These are phyloP conservation scores for Oryza glaberrima DNA, from an alignment of 176 grass and related monocot genomes.

Conservation along the genomic window DNA sequence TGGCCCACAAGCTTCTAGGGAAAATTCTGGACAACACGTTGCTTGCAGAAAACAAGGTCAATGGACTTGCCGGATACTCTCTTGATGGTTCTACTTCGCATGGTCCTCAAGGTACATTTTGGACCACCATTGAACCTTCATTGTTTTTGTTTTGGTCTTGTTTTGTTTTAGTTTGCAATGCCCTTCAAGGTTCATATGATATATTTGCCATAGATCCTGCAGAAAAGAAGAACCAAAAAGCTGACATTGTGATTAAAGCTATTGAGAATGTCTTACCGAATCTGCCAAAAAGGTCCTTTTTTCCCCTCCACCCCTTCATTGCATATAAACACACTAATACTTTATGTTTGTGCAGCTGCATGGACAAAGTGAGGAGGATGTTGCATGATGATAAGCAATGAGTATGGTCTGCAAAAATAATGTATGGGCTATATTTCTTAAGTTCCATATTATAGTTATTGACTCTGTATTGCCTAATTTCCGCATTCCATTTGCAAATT, in stretches of 20 bases:
- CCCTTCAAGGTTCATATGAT: constrained; percentile 10
- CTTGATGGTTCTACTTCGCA: constrained; percentile 25
- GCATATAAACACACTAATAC: constrained; percentile 4
- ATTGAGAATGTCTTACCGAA: constrained; percentile 56
- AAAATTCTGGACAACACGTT: constrained; percentile 23
- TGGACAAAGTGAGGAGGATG: constrained; percentile 30
- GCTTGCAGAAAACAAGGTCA: constrained; percentile 17
- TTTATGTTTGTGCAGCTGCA: constrained; percentile 4
- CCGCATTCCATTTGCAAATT: neutral
- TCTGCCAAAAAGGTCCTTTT: constrained; percentile 56
- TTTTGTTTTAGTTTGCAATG: constrained; percentile 22
- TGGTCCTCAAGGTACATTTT: constrained; percentile 40
- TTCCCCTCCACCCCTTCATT: neutral
- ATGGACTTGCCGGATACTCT: constrained; percentile 20
- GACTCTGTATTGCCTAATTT: neutral
- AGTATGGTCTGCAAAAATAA: neutral
- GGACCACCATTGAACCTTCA: constrained; percentile 26
- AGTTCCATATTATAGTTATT: neutral
- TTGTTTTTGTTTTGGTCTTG: constrained; percentile 18
- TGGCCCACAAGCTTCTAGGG: constrained; percentile 37
- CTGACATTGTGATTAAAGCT: constrained; percentile 57
- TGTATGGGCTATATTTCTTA: neutral
- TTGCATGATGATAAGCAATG: constrained; percentile 6
- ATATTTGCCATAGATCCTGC: constrained; percentile 27
- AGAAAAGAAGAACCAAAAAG: constrained; percentile 16